Evolutionary conservation across 495 filamentous ascomycete genomes (phyloP).

Genomic region (Hypoxylon fragiforme): DNA sequence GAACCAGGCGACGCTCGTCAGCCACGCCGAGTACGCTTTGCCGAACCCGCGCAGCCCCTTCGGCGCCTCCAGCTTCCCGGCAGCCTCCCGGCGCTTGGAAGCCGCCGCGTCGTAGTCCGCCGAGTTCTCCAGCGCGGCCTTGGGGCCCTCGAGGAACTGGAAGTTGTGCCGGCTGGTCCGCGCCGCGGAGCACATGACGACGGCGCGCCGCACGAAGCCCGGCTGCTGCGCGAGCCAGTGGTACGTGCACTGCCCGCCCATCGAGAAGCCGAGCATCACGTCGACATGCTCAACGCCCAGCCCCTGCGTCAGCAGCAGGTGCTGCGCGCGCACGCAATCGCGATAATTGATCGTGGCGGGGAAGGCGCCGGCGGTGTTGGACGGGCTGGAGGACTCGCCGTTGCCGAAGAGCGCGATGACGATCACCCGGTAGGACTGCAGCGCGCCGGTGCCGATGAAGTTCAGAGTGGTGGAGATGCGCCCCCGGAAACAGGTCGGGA

Average conservation of each 20-base stretch:
- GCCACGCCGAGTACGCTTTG: slow-evolving; percentile 50
- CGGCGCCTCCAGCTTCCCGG: slow-evolving; percentile 28
- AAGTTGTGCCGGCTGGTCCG: slow-evolving; percentile 51
- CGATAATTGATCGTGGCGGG: slow-evolving; percentile 36
- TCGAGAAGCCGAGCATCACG: slow-evolving; percentile 49
- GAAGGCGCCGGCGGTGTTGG: slow-evolving; percentile 37
- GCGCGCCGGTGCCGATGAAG: slow-evolving; percentile 37
- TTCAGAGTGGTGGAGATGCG: slow-evolving; percentile 46
- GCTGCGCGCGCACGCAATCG: slow-evolving; percentile 43
- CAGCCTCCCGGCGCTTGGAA: no score
- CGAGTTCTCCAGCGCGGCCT: slow-evolving; percentile 43
- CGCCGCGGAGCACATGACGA: slow-evolving; percentile 47
- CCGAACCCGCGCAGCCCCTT: slow-evolving; percentile 47
- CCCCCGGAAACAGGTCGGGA: slow-evolving; percentile 56
- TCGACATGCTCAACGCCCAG: slow-evolving; percentile 36
- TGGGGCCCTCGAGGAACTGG: slow-evolving; percentile 53
- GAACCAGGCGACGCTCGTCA: slow-evolving; percentile 48
- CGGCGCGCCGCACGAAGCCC: slow-evolving; percentile 42
- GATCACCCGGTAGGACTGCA: slow-evolving; percentile 42
- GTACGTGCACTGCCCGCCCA: slow-evolving; percentile 56
- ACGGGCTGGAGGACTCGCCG: slow-evolving; percentile 43
- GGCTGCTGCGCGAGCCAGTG: slow-evolving; percentile 49
- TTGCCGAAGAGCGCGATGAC: slow-evolving; percentile 45
- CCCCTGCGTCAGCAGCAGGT: slow-evolving; percentile 33
- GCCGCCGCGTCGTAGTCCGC: slow-evolving; percentile 47